phyloP scores from a whole-genome alignment of 2,329 filamentous ascomycete species.

The Chrysoporthe deuterocubensis region DNA sequence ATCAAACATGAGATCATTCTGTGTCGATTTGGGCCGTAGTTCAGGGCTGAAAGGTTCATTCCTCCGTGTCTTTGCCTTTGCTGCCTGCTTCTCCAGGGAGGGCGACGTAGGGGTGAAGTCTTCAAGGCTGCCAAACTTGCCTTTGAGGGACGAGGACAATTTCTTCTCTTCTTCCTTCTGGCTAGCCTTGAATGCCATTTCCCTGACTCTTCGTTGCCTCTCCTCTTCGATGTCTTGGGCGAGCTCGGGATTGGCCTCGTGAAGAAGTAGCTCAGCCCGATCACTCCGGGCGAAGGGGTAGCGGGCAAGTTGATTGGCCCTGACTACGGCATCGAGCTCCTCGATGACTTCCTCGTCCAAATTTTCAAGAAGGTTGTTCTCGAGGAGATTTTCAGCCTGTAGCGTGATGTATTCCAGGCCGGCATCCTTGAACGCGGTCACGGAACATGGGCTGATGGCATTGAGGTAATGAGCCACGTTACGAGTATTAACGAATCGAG shows the following conservation, averaged over 20 bases:
- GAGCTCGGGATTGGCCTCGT: constrained; percentile 67
- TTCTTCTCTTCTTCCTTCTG: constrained; percentile 69
- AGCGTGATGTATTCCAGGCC: constrained; percentile 90
- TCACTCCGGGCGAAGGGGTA: constrained; percentile 79
- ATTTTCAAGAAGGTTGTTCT: constrained; percentile 84
- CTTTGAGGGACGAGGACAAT: constrained; percentile 62
- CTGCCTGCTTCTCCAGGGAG: constrained; percentile 49
- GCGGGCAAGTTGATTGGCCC: constrained; percentile 78
- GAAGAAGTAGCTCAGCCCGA: constrained; percentile 67
- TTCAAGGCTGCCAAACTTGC: constrained; percentile 67
- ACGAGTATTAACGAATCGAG: constrained; percentile 80
- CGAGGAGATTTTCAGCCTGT: constrained; percentile 88
- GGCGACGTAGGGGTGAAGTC: constrained; percentile 53
- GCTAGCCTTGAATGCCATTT: constrained; percentile 70
- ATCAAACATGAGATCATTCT: constrained; percentile 83
- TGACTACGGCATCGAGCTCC: constrained; percentile 80
- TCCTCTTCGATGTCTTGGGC: constrained; percentile 70
- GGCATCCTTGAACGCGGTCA: constrained; percentile 84
- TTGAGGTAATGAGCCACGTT: constrained; percentile 88
- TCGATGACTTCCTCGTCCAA: constrained; percentile 81
- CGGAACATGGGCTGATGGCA: constrained; percentile 80
- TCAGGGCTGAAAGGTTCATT: constrained; percentile 68
- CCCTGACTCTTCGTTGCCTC: constrained; percentile 70
- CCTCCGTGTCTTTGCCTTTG: constrained; percentile 49
- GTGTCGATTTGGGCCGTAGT: constrained; percentile 70